Base-by-base conservation (phyloP, 148 eudicot genomes). In the Agrostemma githago region DNA sequence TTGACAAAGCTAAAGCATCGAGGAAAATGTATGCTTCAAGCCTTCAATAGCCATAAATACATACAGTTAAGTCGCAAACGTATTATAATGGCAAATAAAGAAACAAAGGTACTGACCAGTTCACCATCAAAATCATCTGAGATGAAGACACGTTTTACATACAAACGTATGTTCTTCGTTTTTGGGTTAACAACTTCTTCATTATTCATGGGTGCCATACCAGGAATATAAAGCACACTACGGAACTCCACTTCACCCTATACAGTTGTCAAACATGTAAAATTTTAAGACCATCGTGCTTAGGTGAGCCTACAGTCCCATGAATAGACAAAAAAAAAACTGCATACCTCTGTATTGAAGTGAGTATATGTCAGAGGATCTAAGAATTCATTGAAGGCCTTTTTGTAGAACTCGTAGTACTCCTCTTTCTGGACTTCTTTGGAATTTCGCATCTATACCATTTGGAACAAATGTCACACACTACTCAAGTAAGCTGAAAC, bases 61-160 rank as follows among this genome's bases (percentile, higher is more conserved):
- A 26, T 26, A 1, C 34, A 0, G 34, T 26, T 26, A 26, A 26
- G 34, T 26, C 1, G 34, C 34, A 26, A 26, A 26, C 34, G 34
- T 26, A 26, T 26, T 26, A 26, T 26, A 26, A 26, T 26, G 34
- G 1, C 3, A 20, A 53, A 76, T 15, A 61, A 59, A 57, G 8
- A 72, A 34, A 48, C 5, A 73, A 19, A 51, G 42, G 2, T 38
- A 80, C 92, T 66, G 78, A 95, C 99, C 99, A 95, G 79, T 85
- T 95, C 99, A 66, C 99, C 99, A 82, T 95, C 99, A 82, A 95
- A 95, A 81, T 95, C 99, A 72, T 95, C 97, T 2, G 99, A 95
- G 72, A 95, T 92, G 72, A 95, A 95, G 48, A 95, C 97, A 56
- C 99, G 93, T 74, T 95, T 95, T 46, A 95, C 99, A 68, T 84